Evolutionary conservation across 2,329 filamentous ascomycete species (phyloP), one percentile per base, ranked within the genome.

Genomic region (Dothideomycetes sp.): DNA sequence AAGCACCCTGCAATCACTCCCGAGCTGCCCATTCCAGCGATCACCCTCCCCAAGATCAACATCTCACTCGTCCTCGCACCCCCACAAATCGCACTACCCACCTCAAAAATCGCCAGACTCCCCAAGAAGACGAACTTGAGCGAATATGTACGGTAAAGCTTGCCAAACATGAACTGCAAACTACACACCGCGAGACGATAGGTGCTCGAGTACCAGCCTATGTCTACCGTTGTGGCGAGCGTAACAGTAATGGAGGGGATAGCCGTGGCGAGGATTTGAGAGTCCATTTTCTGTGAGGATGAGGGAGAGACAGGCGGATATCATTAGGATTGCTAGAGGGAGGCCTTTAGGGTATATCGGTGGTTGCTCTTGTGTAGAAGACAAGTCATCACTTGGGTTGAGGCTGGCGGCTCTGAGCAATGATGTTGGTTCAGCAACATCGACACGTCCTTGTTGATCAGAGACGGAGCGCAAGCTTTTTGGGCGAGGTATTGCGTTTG

Each of bases 81-180:
- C 3, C 59, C 60, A 4, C 52, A 42, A 10, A 61, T 45, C 3
- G 56, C 58, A 31, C 59, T 31, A 5, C 52, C 53, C 3, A 53
- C 8, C n/a, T 44, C 9, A 24, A 52, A 57, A 3, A 44, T 45
- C 3, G 14, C 11, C 38, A 27, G 48, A 47, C 11, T 17, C 7
- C 4, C 15, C 11, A 57, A 19, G 31, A 53, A 54, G 11, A 56
- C 24, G 0, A 16, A 7, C 35, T 59, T 61, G 17, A 53, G 47
- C 2, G 50, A 46, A 48, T 56, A 61, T n/a, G 53, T 40, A n/a
- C 44, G 52, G 40, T 58, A 63, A 11, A 55, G 19, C 46, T 57
- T 51, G 5, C 49, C 52, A 37, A 49, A 52, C 16, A 46, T 17
- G 32, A 54, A 51, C 35, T 53, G 50, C 24, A 51, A 50, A 4